phyloP scores from a whole-genome alignment of 352 stramenopile genomes.

The Phytophthora idaei region DNA sequence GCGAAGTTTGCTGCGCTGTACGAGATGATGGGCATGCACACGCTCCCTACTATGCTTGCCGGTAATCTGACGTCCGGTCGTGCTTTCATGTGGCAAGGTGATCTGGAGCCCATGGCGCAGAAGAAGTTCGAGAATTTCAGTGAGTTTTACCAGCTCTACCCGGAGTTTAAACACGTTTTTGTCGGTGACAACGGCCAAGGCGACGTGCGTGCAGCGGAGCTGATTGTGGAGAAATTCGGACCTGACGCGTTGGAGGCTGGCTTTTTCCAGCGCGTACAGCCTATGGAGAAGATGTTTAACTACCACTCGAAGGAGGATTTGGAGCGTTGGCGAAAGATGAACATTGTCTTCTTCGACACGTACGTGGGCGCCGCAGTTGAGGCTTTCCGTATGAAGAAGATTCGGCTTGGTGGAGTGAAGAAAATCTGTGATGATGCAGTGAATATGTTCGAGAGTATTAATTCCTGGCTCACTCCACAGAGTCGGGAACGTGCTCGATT shows the following conservation, averaged over 20 bases:
- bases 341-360: constrained; percentile 93
- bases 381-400: constrained; percentile 70
- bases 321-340: constrained; percentile 82
- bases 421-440: constrained; percentile 70
- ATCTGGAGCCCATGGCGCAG: constrained; percentile 94
- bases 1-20: constrained; percentile 95
- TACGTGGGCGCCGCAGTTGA: constrained; percentile 87
- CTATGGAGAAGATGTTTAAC: constrained; percentile 83
- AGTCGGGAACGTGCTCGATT: constrained; percentile 60
- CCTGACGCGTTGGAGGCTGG: constrained; percentile 64
- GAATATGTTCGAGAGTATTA: constrained; percentile 59
- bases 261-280: constrained; percentile 92
- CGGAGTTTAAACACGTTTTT: constrained; percentile 98
- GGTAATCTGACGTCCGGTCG: constrained; percentile 93
- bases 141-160: constrained; percentile 97
- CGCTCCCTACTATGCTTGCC: constrained; percentile 93
- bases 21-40: constrained; percentile 94
- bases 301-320: constrained; percentile 74
- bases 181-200: constrained; percentile 97
- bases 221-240: constrained; percentile 86
- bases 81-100: constrained; percentile 95
- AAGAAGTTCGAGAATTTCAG: constrained; percentile 97
- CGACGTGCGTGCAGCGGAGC: constrained; percentile 89
- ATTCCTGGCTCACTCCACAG: constrained; percentile 53
- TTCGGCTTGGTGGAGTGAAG: constrained; percentile 61